Conservation (phyloP, 2,329 filamentous ascomycete species). For the Stagonosporopsis rhizophila region DNA sequence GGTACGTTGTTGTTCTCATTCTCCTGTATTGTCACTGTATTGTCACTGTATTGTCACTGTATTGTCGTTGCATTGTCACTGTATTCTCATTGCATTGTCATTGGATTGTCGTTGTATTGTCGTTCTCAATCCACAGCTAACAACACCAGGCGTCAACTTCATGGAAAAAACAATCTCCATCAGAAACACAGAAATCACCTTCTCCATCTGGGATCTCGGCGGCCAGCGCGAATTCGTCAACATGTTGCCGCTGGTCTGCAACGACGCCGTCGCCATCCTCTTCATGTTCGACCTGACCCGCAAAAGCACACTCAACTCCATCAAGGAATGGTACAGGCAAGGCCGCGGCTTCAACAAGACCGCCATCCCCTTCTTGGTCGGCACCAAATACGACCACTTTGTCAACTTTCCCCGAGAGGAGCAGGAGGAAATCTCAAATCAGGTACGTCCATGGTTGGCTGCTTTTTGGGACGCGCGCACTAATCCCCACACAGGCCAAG, state of each 20-base stretch:
- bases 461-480: background rate
- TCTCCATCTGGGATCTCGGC: constrained; percentile 98
- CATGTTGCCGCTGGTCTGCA: constrained; percentile 99
- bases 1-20: constrained; percentile 57
- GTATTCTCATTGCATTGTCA: no score
- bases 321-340: constrained; percentile 99
- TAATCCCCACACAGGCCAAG: constrained; percentile 69
- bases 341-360: constrained; percentile 99
- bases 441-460: constrained; percentile 62
- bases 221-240: constrained; percentile 99
- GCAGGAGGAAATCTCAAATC: constrained; percentile 97
- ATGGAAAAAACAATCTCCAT: constrained; percentile 99
- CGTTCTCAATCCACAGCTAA: constrained; percentile 19
- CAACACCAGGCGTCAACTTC: constrained; percentile 84
- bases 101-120: constrained; percentile 26
- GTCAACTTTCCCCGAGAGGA: constrained; percentile 98
- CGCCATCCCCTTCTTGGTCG: constrained; percentile 96
- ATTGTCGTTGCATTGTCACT: constrained; percentile 37
- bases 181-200: constrained; percentile 98
- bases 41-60: no score
- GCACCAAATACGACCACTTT: constrained; percentile 99
- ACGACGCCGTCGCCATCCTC: constrained; percentile 95
- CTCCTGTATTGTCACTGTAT: constrained; percentile 37
- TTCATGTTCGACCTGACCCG: constrained; percentile 99
- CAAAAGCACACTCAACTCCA: constrained; percentile 98